Percentiles rank a stretch among this genome's conserved stretches.
These are phyloP conservation scores for Tetracentron sinense DNA, from an alignment of 164 flowering plant species.

Conservation along the genomic window DNA sequence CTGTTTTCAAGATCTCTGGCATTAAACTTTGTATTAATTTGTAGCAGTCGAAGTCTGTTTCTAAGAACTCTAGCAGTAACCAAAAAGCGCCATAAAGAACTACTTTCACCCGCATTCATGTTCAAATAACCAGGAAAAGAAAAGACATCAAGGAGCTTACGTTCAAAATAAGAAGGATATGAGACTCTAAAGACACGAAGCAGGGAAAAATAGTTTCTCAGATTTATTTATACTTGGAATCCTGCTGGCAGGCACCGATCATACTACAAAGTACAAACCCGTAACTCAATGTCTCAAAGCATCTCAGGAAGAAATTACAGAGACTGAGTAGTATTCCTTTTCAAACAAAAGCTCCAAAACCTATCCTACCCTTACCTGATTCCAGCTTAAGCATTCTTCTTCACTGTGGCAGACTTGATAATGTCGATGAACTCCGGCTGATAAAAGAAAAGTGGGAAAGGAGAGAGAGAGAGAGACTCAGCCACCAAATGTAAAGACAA, in stretches of 20 bases:
- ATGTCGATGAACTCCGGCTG: constrained; percentile 26
- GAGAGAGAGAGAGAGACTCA: background rate
- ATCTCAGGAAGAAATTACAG: background rate
- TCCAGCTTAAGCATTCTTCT: constrained; percentile 12
- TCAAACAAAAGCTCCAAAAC: constrained; percentile 1
- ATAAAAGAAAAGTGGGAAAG: background rate
- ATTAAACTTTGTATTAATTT: too few relatives aligned
- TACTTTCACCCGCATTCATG: too few relatives aligned
- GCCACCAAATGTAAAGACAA: background rate
- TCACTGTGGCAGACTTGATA: constrained; percentile 26
- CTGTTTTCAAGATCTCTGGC: too few relatives aligned
- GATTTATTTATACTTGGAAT: constrained; percentile 13
- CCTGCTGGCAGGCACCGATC: constrained; percentile 12
- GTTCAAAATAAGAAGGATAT: too few relatives aligned
- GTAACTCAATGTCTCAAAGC: background rate
- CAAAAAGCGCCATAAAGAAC: too few relatives aligned
- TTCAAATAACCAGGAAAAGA: too few relatives aligned
- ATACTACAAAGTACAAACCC: background rate
- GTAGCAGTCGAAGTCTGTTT: too few relatives aligned
- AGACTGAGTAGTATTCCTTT: background rate
- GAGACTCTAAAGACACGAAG: too few relatives aligned
- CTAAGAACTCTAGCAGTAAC: too few relatives aligned
- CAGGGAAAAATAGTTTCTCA: too few relatives aligned
- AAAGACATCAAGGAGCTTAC: too few relatives aligned
- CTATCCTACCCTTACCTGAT: background rate